Conservation (phyloP, 768 basidiomycete species). For the Psilocybe subaeruginosa region DNA sequence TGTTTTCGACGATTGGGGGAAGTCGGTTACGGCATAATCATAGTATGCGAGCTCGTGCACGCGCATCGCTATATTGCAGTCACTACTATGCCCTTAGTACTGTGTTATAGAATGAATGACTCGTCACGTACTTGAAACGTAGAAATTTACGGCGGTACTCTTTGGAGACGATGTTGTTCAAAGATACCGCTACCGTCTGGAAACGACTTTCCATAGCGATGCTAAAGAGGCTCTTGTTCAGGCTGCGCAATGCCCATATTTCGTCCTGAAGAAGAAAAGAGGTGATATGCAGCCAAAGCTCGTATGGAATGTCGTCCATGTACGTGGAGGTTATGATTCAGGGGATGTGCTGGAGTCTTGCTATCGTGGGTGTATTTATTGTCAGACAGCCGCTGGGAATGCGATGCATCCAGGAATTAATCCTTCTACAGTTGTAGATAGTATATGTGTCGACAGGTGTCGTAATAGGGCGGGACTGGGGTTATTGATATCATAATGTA, state of each 20-base stretch:
- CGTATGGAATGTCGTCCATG: not conserved
- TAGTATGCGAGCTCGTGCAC: not conserved
- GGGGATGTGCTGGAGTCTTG: not conserved
- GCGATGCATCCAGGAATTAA: no score
- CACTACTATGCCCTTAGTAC: not conserved
- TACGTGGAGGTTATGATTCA: not conserved
- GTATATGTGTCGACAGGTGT: no score
- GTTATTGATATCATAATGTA: no score
- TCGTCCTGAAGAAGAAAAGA: not conserved
- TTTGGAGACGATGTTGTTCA: not conserved
- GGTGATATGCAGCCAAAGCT: not conserved
- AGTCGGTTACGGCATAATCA: not conserved
- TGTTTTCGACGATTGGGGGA: not conserved
- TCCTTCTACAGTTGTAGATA: no score
- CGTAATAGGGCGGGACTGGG: no score
- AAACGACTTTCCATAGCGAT: not conserved
- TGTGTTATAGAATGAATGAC: not conserved
- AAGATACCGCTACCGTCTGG: not conserved
- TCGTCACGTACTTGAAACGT: not conserved
- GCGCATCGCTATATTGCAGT: not conserved
- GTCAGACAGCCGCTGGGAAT: no score
- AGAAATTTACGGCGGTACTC: not conserved
- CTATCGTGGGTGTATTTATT: no score
- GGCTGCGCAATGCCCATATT: not conserved
- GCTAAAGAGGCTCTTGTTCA: not conserved